Evolutionary conservation across 2,329 filamentous ascomycete species (phyloP), one percentile per base, ranked within the genome.

Genomic region (Paracorniculantispora psalliotae): DNA sequence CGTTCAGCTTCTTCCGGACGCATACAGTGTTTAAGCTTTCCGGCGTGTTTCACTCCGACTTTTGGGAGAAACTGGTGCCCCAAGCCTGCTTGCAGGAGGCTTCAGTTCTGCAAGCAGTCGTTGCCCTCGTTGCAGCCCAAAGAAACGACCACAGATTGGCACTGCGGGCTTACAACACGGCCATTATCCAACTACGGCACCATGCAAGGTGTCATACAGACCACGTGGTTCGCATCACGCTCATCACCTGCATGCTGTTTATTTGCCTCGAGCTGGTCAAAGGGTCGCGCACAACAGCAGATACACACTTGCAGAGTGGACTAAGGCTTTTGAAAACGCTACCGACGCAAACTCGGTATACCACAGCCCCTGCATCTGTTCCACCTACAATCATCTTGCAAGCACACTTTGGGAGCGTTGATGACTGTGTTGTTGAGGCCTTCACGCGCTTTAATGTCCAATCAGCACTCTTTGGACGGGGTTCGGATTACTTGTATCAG

Each of bases 241-340:
- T 79, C n/a, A 73, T 78, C 33, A 67, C 71, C 1, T 78, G 76
- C 52, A 64, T 75, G 52, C 28, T 77, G 0, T 78, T 78, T 54
- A 67, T 74, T 2, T 71, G 67, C 37, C 59, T 78, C 41, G 77
- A 79, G 50, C 71, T 72, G 25, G 62, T 78, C 4, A 69, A 72
- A 5, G 69, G 70, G 0, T 65, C 67, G 28, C 69, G 67, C 60
- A 41, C 62, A 25, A 65, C 65, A 30, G 66, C 65, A 2, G 59
- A 64, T 49, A 63, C 63, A 21, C 72, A 74, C 63, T 61, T 75
- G 2, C 63, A 63, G 25, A 67, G 66, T 57, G 72, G 71, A 15
- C 63, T 73, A 4, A 63, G 63, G 17, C 60, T 75, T 0, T 59
- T 74, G 10, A 60, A 12, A 52, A 53, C 15, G 15, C 53, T 37